Evolutionary conservation across 176 grass and related monocot species (phyloP), one percentile per base, ranked within the genome.

Genomic region (Echinochloa phyllopogon): DNA sequence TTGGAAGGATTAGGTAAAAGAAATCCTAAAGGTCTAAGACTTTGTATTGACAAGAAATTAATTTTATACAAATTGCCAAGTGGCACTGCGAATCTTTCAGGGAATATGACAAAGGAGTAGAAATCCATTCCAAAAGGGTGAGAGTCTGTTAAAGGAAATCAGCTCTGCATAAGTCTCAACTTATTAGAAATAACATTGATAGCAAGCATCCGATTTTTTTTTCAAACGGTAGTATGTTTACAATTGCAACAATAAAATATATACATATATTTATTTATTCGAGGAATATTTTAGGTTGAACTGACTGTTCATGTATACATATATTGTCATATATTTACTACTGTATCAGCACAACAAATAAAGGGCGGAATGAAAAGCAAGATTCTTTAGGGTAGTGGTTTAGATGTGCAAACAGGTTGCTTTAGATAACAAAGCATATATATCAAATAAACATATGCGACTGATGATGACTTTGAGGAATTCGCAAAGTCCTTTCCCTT

Each of bases 11-110:
- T 11, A 20, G 15, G 40, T 57, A 68, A 86, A 72, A 60, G 25
- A 79, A 62, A 29, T 60, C 12, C 2, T 61, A 69, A 85, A 85
- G 74, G 20, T 15, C 51, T 39, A 9, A 24, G 40, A 20, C 83
- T 85, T 85, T 85, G 21, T 16, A 47, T 15, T 60, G 43, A 61
- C 20, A 41, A 40, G 20, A 71, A 78, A 38, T 8, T 41, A 50
- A 37, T 7, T 69, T 0, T 40, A 25, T 13, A 77, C 24, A 41
- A 48, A 48, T 58, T 64, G 38, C 4, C 50, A 48, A 59, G 38
- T 77, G 11, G 41, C 45, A 40, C 2, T 25, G 13, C 1, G 41
- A 69, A 78, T 77, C 9, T 66, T 25, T 50, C 8, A 75, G 5
- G 39, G n/a, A 20, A 23, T 6, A 0, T 15, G 13, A 39, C 27